Conservation (phyloP, 2,329 filamentous ascomycete species). For the Sclerotinia trifoliorum region DNA sequence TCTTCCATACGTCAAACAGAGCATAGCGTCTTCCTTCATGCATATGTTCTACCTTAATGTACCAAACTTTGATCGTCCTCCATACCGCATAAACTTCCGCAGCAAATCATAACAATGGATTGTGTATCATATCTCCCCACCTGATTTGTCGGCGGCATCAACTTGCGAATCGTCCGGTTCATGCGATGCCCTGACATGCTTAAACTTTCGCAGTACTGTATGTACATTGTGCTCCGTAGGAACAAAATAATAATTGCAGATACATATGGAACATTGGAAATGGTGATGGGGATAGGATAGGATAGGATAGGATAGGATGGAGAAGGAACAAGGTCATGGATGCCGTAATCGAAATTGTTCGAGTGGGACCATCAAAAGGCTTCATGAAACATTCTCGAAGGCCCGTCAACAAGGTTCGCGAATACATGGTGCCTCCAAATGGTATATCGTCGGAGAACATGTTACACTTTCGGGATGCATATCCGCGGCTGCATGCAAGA, state of each 20-base stretch:
- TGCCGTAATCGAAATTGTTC: conserved; percentile 14
- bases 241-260: neutral
- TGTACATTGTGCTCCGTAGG: neutral
- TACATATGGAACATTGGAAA: conserved; percentile 4
- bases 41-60: conserved; percentile 9
- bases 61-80: conserved; percentile 17
- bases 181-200: conserved; percentile 10
- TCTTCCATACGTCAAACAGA: neutral
- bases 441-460: neutral
- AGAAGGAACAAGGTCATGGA: conserved; percentile 7
- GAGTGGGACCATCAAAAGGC: neutral
- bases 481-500: conserved; percentile 8
- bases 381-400: conserved; percentile 39
- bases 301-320: neutral
- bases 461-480: neutral
- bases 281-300: neutral
- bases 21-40: conserved; percentile 13
- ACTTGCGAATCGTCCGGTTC: conserved; percentile 12
- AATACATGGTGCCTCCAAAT: conserved; percentile 7
- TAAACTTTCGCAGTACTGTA: neutral
- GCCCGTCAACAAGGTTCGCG: conserved; percentile 33
- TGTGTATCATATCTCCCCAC: neutral
- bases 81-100: conserved; percentile 16
- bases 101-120: conserved; percentile 16
- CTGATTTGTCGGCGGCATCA: conserved; percentile 9